Conservation (phyloP, 257 asterid species). For the Prunella vulgaris region DNA sequence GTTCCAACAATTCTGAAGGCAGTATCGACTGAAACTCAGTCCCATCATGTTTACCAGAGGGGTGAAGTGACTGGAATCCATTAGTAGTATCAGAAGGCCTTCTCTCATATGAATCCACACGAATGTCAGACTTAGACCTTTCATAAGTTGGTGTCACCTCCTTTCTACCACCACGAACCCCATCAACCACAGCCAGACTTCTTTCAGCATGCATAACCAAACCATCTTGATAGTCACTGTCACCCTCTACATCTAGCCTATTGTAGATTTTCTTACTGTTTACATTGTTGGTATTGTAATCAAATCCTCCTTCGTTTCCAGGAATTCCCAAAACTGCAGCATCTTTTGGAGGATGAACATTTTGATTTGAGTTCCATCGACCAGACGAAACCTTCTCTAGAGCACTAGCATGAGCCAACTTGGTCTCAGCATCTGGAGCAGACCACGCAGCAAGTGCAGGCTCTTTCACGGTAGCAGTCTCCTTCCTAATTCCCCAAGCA, state of each 20-base stretch:
- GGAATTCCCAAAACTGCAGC: constrained; percentile 36
- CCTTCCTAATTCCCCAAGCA: constrained; percentile 89
- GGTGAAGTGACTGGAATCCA: constrained; percentile 31
- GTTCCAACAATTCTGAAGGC: constrained; percentile 55
- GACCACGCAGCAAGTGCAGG: constrained; percentile 58
- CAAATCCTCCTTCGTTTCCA: constrained; percentile 34
- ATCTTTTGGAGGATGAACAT: constrained; percentile 39
- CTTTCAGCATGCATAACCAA: constrained; percentile 44
- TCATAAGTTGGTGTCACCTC: constrained; percentile 40
- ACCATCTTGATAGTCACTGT: constrained; percentile 30
- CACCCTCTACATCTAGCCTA: constrained; percentile 32
- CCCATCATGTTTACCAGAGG: constrained; percentile 32
- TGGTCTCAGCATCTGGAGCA: constrained; percentile 65
- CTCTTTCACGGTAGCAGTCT: constrained; percentile 46
- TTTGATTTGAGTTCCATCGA: constrained; percentile 81
- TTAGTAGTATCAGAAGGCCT: constrained; percentile 22
- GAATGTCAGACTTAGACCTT: constrained; percentile 33
- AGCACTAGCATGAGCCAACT: constrained; percentile 90
- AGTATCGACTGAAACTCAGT: constrained; percentile 36
- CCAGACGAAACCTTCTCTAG: constrained; percentile 92
- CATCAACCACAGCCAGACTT: constrained; percentile 47
- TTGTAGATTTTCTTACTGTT: constrained; percentile 30
- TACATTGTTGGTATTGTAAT: constrained; percentile 23
- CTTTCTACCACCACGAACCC: constrained; percentile 36
- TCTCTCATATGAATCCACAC: constrained; percentile 45